Base-by-base conservation (phyloP, 139 green algal species). In the Coelastrella sp. region DNA sequence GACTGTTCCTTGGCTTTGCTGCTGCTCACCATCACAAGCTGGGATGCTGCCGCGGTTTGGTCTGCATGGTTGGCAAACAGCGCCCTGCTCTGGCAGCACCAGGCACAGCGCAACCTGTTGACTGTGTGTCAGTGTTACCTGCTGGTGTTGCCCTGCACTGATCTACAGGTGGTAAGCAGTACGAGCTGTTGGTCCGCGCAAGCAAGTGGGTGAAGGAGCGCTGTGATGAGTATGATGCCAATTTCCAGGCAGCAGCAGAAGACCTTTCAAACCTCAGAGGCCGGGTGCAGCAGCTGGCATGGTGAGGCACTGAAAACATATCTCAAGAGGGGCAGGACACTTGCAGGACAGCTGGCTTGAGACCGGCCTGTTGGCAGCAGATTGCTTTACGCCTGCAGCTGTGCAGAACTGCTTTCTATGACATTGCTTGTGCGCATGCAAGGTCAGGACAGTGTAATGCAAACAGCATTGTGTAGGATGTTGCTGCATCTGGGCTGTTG, bases 201-300 rank as follows among this genome's bases (percentile, higher is more conserved):
- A 94, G 89, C 72, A 91, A 90, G 61, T 94, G 91, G 93, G 92
- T 93, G 57, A 94, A 93, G 88, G 91, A 84, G 56, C 90, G 95
- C 57, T 90, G 88, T 9, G 92, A 93, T 19, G 94, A 96, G 82
- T 92, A 95, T 68, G 93, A 96, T 27, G 92, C 92, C 22, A 90
- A 90, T 20, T 89, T 95, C 25, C 85, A 89, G 7, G 84, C 89
- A 11, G 94, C 90, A 82, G 93, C 85, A 68, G 94, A 91, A 6
- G 95, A 97, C 86, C 90, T 96, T 85, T 90, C 92, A 49, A 91
- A 91, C 24, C 70, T 95, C 79, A 90, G 94, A 0, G 63, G 59
- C 9, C 91, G 93, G 78, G 89, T 93, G 91, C 87, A 82, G 58
- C 92, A 94, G 49, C 85, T 92, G 9, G 91, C 92, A 6, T 94